Conservation (phyloP, 441 rosid genomes). For the Biscutella laevigata region DNA sequence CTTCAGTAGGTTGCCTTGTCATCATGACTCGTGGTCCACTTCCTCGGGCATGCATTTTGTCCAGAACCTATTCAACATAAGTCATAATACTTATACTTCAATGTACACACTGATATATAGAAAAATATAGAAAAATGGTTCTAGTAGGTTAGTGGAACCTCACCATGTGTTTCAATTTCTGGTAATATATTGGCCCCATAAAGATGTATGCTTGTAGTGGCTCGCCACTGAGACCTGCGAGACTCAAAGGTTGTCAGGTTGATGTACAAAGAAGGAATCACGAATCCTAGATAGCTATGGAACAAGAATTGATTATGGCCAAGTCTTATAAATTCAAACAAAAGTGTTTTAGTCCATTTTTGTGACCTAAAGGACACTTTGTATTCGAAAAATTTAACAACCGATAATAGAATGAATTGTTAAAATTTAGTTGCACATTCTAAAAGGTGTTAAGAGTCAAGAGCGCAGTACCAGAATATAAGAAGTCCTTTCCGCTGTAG, state of each 20-base stretch:
- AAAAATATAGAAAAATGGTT: background rate
- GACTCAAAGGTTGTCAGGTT: constrained; percentile 26
- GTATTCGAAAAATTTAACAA: background rate
- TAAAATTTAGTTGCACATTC: background rate
- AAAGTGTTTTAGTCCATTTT: background rate
- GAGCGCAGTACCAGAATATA: constrained; percentile 66
- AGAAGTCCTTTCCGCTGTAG: constrained; percentile 87
- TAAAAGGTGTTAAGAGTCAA: constrained; percentile 1
- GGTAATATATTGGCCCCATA: constrained; percentile 99
- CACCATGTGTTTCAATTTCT: constrained; percentile 96
- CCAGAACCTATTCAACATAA: constrained; percentile 39
- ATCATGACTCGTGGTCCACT: constrained; percentile 82
- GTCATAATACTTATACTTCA: background rate
- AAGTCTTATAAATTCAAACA: background rate
- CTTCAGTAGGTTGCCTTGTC: constrained; percentile 95
- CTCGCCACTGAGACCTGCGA: constrained; percentile 75
- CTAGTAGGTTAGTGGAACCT: constrained; percentile 23
- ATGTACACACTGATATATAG: background rate
- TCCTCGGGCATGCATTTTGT: constrained; percentile 90
- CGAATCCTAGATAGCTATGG: background rate
- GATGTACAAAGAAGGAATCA: constrained; percentile 10
- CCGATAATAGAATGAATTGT: background rate
- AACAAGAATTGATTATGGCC: background rate
- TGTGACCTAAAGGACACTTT: background rate
- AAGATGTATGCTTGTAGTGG: constrained; percentile 87